Evolutionary conservation across 768 basidiomycete species (phyloP).

Genomic region (Termitomyces sp.): DNA sequence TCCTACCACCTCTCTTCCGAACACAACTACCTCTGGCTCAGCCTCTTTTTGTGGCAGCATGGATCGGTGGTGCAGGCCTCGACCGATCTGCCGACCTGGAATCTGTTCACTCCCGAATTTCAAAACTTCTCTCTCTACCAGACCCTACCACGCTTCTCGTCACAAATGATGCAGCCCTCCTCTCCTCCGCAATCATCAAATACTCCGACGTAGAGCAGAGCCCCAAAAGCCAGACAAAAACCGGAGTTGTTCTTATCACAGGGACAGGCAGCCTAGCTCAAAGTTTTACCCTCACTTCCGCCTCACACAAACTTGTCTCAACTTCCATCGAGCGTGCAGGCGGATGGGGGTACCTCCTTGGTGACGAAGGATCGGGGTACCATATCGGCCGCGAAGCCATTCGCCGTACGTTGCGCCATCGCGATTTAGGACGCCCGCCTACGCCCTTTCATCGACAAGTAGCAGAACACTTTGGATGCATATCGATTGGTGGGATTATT

Average conservation of each 20-base stretch:
- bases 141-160: slow-evolving; percentile 15
- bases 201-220: neutral
- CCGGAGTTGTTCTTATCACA: slow-evolving; percentile 19
- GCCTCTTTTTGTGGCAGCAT: slow-evolving; percentile 18
- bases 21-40: neutral
- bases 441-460: slow-evolving; percentile 17
- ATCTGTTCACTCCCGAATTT: slow-evolving; percentile 13
- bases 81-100: slow-evolving; percentile 19
- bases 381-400: slow-evolving; percentile 22
- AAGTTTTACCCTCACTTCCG: slow-evolving; percentile 14
- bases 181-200: slow-evolving; percentile 20
- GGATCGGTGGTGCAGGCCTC: slow-evolving; percentile 25
- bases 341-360: slow-evolving; percentile 25
- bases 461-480: slow-evolving; percentile 17
- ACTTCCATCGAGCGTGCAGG: slow-evolving; percentile 16
- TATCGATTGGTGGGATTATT: slow-evolving; percentile 17
- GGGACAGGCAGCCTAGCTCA: slow-evolving; percentile 24
- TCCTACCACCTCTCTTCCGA: neutral
- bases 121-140: slow-evolving; percentile 12
- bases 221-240: slow-evolving; percentile 14
- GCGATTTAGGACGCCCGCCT: slow-evolving; percentile 15
- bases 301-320: slow-evolving; percentile 10
- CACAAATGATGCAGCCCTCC: slow-evolving; percentile 25
- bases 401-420: slow-evolving; percentile 13
- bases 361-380: slow-evolving; percentile 25